phyloP scores from a whole-genome alignment of 23 red algal species.

The Gracilaria caudata region DNA sequence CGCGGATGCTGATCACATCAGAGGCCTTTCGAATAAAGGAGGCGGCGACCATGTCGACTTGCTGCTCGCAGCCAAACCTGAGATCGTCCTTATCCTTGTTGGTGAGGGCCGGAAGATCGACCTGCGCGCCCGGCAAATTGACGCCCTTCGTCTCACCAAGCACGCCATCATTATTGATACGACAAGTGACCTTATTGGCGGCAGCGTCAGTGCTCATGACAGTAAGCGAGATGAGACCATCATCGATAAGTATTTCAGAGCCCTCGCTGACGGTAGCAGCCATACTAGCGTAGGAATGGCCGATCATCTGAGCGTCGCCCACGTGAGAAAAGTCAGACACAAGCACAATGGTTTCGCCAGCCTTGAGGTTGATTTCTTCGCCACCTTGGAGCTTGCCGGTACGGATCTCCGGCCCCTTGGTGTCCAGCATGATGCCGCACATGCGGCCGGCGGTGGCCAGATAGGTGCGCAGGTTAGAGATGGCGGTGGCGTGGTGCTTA shows the following conservation, averaged over 20 bases:
- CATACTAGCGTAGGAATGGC: slow-evolving; percentile 68
- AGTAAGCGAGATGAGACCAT: slow-evolving; percentile 80
- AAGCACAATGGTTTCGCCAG: slow-evolving; percentile 65
- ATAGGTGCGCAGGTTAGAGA: slow-evolving; percentile 69
- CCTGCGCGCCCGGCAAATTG: slow-evolving; percentile 89
- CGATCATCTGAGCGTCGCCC: slow-evolving; percentile 61
- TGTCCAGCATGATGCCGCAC: slow-evolving; percentile 93
- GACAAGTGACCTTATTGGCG: slow-evolving; percentile 68
- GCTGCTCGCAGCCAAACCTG: slow-evolving; percentile 88
- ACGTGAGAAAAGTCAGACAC: slow-evolving; percentile 46
- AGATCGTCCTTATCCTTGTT: slow-evolving; percentile 94
- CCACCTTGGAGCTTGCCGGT: slow-evolving; percentile 74
- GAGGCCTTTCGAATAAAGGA: slow-evolving; percentile 89
- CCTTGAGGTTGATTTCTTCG: slow-evolving; percentile 60
- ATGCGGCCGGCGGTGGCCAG: slow-evolving; percentile 65
- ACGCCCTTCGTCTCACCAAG: slow-evolving; percentile 85
- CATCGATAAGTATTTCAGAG: slow-evolving; percentile 88
- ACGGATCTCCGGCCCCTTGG: slow-evolving; percentile 96
- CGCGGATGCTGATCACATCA: slow-evolving; percentile 80
- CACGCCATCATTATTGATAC: slow-evolving; percentile 82
- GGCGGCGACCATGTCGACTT: slow-evolving; percentile 92
- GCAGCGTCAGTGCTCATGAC: slow-evolving; percentile 53
- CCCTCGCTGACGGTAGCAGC: slow-evolving; percentile 60
- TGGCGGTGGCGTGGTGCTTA: slow-evolving; percentile 79
- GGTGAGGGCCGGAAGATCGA: slow-evolving; percentile 88